phyloP scores from a whole-genome alignment of 1,139 yeast genomes.

The Suhomyces panamericanus region DNA sequence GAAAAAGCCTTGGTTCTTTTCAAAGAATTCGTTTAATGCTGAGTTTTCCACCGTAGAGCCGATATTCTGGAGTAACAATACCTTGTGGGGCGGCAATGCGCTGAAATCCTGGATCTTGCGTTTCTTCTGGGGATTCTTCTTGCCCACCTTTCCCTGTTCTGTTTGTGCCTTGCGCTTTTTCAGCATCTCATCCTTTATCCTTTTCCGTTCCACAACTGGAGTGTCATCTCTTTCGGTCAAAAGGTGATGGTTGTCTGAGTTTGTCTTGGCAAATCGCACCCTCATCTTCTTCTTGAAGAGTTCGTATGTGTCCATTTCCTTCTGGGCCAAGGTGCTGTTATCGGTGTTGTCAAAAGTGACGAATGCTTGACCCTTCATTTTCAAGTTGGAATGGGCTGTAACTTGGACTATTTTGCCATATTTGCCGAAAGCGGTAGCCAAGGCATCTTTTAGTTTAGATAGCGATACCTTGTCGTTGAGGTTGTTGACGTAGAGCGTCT shows the following conservation, averaged over 20 bases:
- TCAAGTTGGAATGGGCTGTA: constrained; percentile 60
- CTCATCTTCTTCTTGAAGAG: constrained; percentile 59
- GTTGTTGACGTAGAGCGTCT: constrained; percentile 63
- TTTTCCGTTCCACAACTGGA: constrained; percentile 18
- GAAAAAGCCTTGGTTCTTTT: constrained; percentile 55
- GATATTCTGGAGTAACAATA: constrained; percentile 66
- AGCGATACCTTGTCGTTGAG: constrained; percentile 68
- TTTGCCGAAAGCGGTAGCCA: constrained; percentile 41
- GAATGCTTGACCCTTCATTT: constrained; percentile 85
- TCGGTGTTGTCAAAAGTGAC: constrained; percentile 54
- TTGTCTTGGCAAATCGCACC: constrained; percentile 40
- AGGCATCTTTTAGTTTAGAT: constrained; percentile 47
- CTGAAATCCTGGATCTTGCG: constrained; percentile 29
- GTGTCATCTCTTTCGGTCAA: constrained; percentile 16
- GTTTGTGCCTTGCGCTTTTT: constrained; percentile 18
- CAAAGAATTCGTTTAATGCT: constrained; percentile 45
- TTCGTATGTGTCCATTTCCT: constrained; percentile 39
- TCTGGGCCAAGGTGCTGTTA: constrained; percentile 52
- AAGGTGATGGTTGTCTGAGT: constrained; percentile 44
- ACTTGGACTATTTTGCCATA: constrained; percentile 56
- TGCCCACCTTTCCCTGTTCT: constrained; percentile 8
- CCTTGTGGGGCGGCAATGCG: constrained; percentile 64
- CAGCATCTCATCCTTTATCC: constrained; percentile 9
- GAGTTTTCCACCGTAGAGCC: constrained; percentile 35
- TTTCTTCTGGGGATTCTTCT: constrained; percentile 16